A percentile compares a stretch with the other conserved stretches of the same genome.
phyloP scores from a whole-genome alignment of 148 eudicot genomes.

The Chenopodium formosanum region DNA sequence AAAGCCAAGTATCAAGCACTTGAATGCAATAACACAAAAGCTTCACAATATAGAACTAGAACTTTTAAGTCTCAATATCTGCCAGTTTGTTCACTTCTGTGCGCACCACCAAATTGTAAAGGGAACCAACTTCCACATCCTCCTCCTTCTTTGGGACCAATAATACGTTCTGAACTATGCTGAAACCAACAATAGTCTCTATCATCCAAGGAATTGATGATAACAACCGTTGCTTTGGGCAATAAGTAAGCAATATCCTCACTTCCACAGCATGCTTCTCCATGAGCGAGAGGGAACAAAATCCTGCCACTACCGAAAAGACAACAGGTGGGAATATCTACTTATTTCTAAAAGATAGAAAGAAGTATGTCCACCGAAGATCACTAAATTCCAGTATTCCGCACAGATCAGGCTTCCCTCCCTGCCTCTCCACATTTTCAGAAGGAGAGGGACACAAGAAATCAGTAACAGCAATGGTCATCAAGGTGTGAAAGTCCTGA shows the following conservation, averaged over 20 bases:
- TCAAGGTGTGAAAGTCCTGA: background rate
- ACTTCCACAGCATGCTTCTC: background rate
- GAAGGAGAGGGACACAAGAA: background rate
- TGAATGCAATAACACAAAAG: background rate
- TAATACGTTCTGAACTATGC: background rate
- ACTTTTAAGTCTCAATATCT: background rate
- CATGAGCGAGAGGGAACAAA: background rate
- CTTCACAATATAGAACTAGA: background rate
- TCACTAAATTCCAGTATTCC: background rate
- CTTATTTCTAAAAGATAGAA: background rate
- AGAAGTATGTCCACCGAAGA: background rate
- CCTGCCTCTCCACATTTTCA: background rate
- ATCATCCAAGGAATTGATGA: background rate
- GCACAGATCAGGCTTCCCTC: background rate
- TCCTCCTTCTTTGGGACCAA: background rate
- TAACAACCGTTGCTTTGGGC: background rate
- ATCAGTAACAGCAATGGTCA: background rate
- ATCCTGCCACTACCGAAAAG: background rate
- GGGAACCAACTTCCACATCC: background rate
- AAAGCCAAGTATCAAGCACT: slow-evolving; percentile 1
- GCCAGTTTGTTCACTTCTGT: background rate
- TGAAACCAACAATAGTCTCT: background rate
- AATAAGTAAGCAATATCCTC: background rate
- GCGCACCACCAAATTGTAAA: slow-evolving; percentile 1
- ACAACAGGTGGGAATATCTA: background rate